These are phyloP conservation scores for Haematococcus sp. DNA, from an alignment of 139 green algal genomes.

Conservation along the genomic window DNA sequence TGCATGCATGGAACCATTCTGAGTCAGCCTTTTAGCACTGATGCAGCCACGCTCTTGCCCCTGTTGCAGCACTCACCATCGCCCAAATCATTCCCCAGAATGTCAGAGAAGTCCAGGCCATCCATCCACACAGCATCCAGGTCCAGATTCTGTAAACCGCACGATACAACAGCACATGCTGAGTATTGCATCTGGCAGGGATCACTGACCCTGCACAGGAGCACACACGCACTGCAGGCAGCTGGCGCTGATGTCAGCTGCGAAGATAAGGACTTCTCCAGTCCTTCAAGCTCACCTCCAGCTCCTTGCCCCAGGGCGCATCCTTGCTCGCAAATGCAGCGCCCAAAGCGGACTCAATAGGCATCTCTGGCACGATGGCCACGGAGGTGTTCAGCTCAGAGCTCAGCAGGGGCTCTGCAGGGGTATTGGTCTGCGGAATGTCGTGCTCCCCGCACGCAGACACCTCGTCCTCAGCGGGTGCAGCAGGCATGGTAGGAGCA, in stretches of 20 bases:
- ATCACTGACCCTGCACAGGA: no score
- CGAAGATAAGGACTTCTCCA: background rate
- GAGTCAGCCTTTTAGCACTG: background rate
- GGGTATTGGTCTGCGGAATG: background rate
- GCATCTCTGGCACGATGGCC: conserved; percentile 1
- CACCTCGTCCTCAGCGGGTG: background rate
- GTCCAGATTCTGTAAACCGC: conserved; percentile 29
- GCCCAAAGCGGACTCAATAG: background rate
- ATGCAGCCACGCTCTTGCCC: background rate
- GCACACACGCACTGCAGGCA: background rate
- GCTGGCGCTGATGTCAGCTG: background rate
- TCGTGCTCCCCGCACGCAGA: background rate
- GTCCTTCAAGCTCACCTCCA: conserved; percentile 31
- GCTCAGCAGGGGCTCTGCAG: background rate
- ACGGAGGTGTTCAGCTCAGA: background rate
- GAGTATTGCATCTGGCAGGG: no score
- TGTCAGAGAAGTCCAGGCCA: conserved; percentile 41
- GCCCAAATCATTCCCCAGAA: conserved; percentile 15
- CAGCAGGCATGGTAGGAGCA: background rate
- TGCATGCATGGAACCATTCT: background rate
- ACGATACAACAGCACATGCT: background rate
- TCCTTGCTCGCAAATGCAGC: background rate
- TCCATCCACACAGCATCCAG: conserved; percentile 48
- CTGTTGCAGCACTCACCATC: conserved; percentile 16
- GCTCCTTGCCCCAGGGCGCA: conserved; percentile 30